These are phyloP conservation scores for Sugiyamaella castrensis DNA, from an alignment of 1,139 yeast genomes.

Conservation along the genomic window DNA sequence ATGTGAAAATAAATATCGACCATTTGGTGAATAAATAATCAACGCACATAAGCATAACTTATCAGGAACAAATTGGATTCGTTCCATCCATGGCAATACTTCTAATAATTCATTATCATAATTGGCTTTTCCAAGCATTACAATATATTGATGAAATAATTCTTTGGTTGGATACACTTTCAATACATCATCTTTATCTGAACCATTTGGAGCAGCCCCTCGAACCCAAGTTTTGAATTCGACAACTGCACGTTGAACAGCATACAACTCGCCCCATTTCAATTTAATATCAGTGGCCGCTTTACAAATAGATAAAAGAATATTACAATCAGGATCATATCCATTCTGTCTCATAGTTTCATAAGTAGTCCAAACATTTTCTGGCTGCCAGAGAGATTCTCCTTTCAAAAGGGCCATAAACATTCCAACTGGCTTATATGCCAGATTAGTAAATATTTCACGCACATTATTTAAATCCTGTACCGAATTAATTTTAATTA, in stretches of 20 bases:
- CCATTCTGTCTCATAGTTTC: slow-evolving; percentile 18
- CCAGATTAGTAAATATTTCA: neutral
- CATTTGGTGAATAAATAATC: slow-evolving; percentile 34
- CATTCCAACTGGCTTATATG: slow-evolving; percentile 5
- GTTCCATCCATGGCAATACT: slow-evolving; percentile 58
- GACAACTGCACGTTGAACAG: slow-evolving; percentile 59
- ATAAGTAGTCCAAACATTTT: slow-evolving; percentile 32
- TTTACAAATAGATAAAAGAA: slow-evolving; percentile 27
- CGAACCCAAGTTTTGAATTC: slow-evolving; percentile 50
- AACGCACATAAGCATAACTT: slow-evolving; percentile 34
- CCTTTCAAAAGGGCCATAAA: slow-evolving; percentile 24
- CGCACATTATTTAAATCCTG: slow-evolving; percentile 2
- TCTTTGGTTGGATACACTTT: slow-evolving; percentile 45
- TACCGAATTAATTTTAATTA: slow-evolving; percentile 2
- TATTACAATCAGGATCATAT: slow-evolving; percentile 27
- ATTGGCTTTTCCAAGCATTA: slow-evolving; percentile 47
- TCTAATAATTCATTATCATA: slow-evolving; percentile 51
- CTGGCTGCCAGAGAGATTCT: slow-evolving; percentile 22
- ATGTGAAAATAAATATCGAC: slow-evolving; percentile 29
- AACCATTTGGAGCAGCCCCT: slow-evolving; percentile 29
- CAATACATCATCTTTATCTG: slow-evolving; percentile 36
- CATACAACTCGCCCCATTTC: slow-evolving; percentile 51
- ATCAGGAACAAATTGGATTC: slow-evolving; percentile 48
- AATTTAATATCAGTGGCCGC: slow-evolving; percentile 30
- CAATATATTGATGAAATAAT: slow-evolving; percentile 53